Evolutionary conservation across 371 early-diverging fungal species (phyloP).

Genomic region (Apophysomyces variabilis): DNA sequence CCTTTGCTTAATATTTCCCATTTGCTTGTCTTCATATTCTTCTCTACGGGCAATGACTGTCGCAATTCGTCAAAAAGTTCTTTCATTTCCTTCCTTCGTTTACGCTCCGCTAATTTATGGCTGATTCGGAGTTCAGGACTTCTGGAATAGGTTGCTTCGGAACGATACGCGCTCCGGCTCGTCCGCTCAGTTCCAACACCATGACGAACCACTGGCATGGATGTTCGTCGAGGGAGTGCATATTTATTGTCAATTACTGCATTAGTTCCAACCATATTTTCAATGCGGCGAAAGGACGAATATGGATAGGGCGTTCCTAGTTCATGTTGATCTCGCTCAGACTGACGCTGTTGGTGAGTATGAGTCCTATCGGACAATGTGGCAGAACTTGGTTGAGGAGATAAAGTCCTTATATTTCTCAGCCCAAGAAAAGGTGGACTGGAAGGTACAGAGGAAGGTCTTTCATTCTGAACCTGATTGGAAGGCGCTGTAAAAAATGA

Average conservation of each 20-base stretch:
- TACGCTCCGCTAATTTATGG: slow-evolving; percentile 87
- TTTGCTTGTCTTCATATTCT: slow-evolving; percentile 79
- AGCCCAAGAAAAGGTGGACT: slow-evolving; percentile 46
- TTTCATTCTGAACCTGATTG: slow-evolving; percentile 43
- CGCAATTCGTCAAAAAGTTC: slow-evolving; percentile 85
- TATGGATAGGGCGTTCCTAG: slow-evolving; percentile 15
- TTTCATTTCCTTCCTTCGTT: slow-evolving; percentile 87
- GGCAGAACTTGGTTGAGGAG: slow-evolving; percentile 2
- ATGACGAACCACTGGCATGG: slow-evolving; percentile 50
- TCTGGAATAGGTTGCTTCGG: slow-evolving; percentile 71
- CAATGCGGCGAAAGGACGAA: slow-evolving; percentile 26
- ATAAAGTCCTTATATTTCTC: slow-evolving; percentile 19
- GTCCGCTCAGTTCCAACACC: slow-evolving; percentile 4
- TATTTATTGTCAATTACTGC: slow-evolving; percentile 17
- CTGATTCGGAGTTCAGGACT: slow-evolving; percentile 70
- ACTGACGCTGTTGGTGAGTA: slow-evolving; percentile 3
- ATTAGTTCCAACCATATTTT: slow-evolving; percentile 11
- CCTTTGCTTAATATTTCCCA: slow-evolving; percentile 88
- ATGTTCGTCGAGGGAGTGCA: slow-evolving; percentile 47
- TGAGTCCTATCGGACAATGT: neutral
- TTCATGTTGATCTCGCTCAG: slow-evolving; percentile 2
- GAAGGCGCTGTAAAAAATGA: slow-evolving; percentile 40
- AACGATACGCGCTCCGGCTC: slow-evolving; percentile 12
- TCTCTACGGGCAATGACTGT: slow-evolving; percentile 75
- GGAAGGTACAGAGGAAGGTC: slow-evolving; percentile 61